phyloP scores from a whole-genome alignment of 257 asterid species.

The Henckelia pumila region DNA sequence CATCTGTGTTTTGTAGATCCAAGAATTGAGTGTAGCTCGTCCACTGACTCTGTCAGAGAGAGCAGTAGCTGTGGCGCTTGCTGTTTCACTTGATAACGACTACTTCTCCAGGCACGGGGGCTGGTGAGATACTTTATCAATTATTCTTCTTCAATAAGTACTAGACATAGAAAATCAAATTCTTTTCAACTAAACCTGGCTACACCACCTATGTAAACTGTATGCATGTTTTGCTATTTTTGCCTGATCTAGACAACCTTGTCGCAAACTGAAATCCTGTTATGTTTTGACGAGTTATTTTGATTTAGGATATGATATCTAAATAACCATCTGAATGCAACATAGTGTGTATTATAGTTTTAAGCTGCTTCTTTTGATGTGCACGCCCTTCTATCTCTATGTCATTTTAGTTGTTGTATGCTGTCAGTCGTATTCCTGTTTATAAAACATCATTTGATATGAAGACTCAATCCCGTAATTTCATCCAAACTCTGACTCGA shows the following conservation, averaged over 20 bases:
- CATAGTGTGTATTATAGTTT: too few relatives aligned
- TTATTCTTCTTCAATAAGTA: not conserved
- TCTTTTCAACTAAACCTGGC: too few relatives aligned
- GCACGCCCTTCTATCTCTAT: too few relatives aligned
- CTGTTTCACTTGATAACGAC: slow-evolving; percentile 87
- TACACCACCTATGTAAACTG: not conserved
- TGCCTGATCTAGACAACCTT: not conserved
- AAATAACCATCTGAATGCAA: too few relatives aligned
- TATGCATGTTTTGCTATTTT: too few relatives aligned
- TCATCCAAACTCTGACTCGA: too few relatives aligned
- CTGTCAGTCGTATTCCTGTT: too few relatives aligned
- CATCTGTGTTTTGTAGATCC: slow-evolving; percentile 44
- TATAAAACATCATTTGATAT: too few relatives aligned
- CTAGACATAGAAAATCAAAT: not conserved
- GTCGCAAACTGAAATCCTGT: not conserved
- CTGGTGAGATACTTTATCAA: slow-evolving; percentile 52
- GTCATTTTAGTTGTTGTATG: too few relatives aligned
- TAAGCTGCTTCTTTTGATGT: too few relatives aligned
- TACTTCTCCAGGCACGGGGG: slow-evolving; percentile 94
- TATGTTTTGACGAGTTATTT: not conserved
- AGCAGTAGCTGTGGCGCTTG: slow-evolving; percentile 90
- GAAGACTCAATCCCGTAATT: too few relatives aligned
- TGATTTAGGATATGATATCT: not conserved
- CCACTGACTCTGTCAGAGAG: slow-evolving; percentile 80
- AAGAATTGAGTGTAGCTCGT: slow-evolving; percentile 64